phyloP scores from a whole-genome alignment of 73 alveolate species.

The Paramecium pentaurelia region DNA sequence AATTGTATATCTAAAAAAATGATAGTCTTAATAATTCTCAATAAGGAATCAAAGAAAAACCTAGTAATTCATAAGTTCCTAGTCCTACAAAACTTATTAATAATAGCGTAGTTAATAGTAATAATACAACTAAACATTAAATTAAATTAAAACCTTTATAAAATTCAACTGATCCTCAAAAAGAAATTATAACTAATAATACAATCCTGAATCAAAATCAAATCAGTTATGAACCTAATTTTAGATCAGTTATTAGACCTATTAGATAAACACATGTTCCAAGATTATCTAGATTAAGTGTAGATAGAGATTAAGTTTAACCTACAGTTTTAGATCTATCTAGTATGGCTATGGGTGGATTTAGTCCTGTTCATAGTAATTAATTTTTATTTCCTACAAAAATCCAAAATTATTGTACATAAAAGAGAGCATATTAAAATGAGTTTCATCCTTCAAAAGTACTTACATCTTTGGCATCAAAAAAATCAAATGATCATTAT shows the following conservation, averaged over 20 bases:
- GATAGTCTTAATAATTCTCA: not conserved
- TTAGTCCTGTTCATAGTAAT: slow-evolving; percentile 44
- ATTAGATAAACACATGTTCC: not conserved
- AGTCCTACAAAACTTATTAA: not conserved
- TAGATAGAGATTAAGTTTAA: slow-evolving; percentile 3
- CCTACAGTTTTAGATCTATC: not conserved
- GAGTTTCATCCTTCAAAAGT: slow-evolving; percentile 50
- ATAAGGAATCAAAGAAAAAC: not conserved
- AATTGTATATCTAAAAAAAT: not conserved
- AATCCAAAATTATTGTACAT: not conserved
- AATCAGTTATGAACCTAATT: not conserved
- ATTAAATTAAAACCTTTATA: not conserved
- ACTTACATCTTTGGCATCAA: not conserved
- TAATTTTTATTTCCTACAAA: not conserved
- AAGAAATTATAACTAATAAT: not conserved
- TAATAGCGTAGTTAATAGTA: not conserved
- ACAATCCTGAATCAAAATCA: not conserved
- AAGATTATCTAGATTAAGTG: not conserved
- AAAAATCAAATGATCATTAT: not conserved
- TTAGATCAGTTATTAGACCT: not conserved
- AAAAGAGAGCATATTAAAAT: slow-evolving; percentile 16
- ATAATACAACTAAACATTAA: not conserved
- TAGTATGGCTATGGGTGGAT: slow-evolving; percentile 24
- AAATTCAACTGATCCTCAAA: not conserved
- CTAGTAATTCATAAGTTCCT: not conserved